These are phyloP conservation scores for Globisporangium emineosum DNA, from an alignment of 352 stramenopile species.

Conservation along the genomic window DNA sequence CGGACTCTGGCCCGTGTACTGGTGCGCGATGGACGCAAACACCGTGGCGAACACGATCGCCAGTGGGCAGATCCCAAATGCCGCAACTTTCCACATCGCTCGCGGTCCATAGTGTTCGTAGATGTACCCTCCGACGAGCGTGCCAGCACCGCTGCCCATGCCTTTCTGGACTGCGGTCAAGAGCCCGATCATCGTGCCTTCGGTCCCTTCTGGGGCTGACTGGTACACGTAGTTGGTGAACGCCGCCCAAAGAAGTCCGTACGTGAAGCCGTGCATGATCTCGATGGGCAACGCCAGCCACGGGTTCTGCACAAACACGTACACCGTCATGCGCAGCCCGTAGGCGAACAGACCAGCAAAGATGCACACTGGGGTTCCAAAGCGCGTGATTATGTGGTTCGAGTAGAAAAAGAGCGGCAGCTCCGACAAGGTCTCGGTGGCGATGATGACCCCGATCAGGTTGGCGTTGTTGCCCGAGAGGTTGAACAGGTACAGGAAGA, in stretches of 20 bases:
- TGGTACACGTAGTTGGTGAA: conserved; percentile 80
- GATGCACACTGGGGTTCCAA: conserved; percentile 52
- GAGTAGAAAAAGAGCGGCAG: conserved; percentile 77
- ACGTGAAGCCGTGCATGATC: conserved; percentile 64
- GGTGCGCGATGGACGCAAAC: conserved; percentile 42
- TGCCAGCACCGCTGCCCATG: conserved; percentile 54
- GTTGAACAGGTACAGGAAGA: conserved; percentile 74
- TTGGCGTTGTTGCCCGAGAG: conserved; percentile 56
- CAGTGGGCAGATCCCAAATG: conserved; percentile 46
- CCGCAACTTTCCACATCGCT: conserved; percentile 58
- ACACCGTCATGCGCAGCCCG: conserved; percentile 54
- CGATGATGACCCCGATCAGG: conserved; percentile 67
- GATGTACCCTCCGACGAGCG: conserved; percentile 64
- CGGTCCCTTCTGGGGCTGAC: conserved; percentile 49
- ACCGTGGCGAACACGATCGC: conserved; percentile 37
- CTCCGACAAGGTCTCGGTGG: conserved; percentile 63
- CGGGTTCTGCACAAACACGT: conserved; percentile 60
- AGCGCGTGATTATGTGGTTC: conserved; percentile 58
- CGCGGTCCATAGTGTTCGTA: conserved; percentile 58
- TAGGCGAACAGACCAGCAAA: conserved; percentile 53
- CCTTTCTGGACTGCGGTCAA: conserved; percentile 65
- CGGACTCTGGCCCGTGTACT: conserved; percentile 22
- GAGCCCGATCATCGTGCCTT: conserved; percentile 73
- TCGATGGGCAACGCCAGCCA: conserved; percentile 66
- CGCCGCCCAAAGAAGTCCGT: conserved; percentile 64